Evolutionary conservation across 2,329 filamentous ascomycete genomes (phyloP), one percentile per base, ranked within the genome.

Genomic region (Verticillium klebahnii): DNA sequence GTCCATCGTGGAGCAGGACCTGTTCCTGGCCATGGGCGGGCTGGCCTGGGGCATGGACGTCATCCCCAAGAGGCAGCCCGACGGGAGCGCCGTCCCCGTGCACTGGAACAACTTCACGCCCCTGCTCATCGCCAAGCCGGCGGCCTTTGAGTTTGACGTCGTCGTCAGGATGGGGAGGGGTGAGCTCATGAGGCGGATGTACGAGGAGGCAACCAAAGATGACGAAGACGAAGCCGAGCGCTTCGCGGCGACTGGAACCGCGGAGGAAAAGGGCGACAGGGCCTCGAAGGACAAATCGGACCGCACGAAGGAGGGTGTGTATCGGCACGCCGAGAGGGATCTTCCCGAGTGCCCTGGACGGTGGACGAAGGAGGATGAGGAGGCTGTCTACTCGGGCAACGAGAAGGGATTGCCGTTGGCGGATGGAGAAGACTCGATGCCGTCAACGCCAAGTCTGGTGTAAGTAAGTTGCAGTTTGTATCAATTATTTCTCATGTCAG

Each of bases 21-120:
- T 79, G 25, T 77, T 75, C 68, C 71, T 79, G 14, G 67, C 73
- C 37, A 76, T 78, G 69, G 76, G 76, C 54, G 72, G 74, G 17
- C 66, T 79, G 63, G 72, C 73, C 0, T 78, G 75, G 73, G 71
- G 70, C 0, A 72, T 78, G 19, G 58, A 73, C 58, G 65, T 78
- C 14, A 71, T 74, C 64, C 74, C 74, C 61, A 68, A 68, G 56
- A 65, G 70, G 45, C 65, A 66, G 2, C 45, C 40, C 1, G 67
- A 68, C 12, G 70, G 69, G 23, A 60, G 52, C 15, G 67, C 71
- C 61, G 58, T 78, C 0, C 72, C 73, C 1, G 74, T 79, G 0
- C 77, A 78, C 67, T 80, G 78, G 78, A 76, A 79, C 65, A 71
- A 77, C 54, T 79, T 74, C 63, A 77, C 77, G 9, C 73, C 77